Evolutionary conservation across 306 rosid genomes (phyloP).

Genomic region (Morella rubra): DNA sequence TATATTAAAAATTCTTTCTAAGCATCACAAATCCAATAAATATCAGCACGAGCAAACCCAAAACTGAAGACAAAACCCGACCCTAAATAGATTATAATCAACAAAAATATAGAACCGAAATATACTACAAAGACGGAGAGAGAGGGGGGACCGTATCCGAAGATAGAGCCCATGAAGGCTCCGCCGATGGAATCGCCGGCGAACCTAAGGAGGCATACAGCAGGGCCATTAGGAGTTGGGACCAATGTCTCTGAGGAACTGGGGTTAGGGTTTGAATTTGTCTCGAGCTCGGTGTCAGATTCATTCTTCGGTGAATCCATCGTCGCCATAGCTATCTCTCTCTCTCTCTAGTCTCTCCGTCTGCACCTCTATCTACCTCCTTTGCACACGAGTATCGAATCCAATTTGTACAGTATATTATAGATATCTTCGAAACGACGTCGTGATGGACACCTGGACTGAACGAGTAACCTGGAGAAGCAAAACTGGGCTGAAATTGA

Average conservation of each 20-base stretch:
- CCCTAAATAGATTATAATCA: background rate
- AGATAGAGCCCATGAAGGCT: slow-evolving; percentile 93
- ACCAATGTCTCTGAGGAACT: slow-evolving; percentile 47
- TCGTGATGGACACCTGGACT: background rate
- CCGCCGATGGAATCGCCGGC: slow-evolving; percentile 79
- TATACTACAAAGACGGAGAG: background rate
- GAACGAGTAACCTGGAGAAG: no score
- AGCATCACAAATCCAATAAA: no score
- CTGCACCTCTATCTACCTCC: background rate
- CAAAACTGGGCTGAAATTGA: no score
- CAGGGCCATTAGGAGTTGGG: slow-evolving; percentile 42
- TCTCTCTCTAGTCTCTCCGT: background rate
- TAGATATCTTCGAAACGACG: background rate
- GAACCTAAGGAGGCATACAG: slow-evolving; percentile 73
- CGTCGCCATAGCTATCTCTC: slow-evolving; percentile 40
- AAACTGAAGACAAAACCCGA: background rate
- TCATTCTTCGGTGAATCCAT: slow-evolving; percentile 49
- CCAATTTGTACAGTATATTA: no score
- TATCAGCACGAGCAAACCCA: background rate
- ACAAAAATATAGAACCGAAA: background rate
- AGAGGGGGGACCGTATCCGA: slow-evolving; percentile 68
- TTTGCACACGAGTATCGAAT: background rate
- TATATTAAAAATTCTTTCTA: no score
- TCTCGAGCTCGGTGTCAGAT: slow-evolving; percentile 38
- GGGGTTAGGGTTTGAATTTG: slow-evolving; percentile 20